Percentiles rank a stretch among this genome's conserved stretches.
Evolutionary conservation across 2,329 filamentous ascomycete species (phyloP).

Genomic region (Lachnellula arida): DNA sequence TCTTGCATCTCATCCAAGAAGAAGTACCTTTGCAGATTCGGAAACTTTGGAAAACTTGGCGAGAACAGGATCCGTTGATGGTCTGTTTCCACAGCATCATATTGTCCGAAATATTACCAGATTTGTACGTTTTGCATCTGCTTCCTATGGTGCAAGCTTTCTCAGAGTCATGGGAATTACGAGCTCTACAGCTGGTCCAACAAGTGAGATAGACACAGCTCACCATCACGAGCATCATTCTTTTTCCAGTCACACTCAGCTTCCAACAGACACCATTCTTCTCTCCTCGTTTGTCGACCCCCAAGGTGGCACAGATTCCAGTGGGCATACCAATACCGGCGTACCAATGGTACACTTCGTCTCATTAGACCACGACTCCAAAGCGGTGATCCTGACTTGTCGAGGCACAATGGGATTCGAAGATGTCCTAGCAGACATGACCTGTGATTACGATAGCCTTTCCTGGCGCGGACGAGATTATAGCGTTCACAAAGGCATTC

Average conservation of each 20-base stretch:
- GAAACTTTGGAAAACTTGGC: slow-evolving; percentile 26
- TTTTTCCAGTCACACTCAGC: slow-evolving; percentile 59
- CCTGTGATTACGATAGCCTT: slow-evolving; percentile 50
- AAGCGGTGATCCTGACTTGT: slow-evolving; percentile 50
- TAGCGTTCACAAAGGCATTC: slow-evolving; percentile 53
- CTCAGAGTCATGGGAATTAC: slow-evolving; percentile 59
- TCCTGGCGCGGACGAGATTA: slow-evolving; percentile 45
- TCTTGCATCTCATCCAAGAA: slow-evolving; percentile 29
- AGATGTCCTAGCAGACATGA: slow-evolving; percentile 53
- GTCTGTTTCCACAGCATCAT: slow-evolving; percentile 55
- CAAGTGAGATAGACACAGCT: slow-evolving; percentile 31
- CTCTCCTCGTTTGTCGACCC: slow-evolving; percentile 52
- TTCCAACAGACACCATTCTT: slow-evolving; percentile 52
- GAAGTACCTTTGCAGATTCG: slow-evolving; percentile 25
- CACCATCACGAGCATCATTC: slow-evolving; percentile 56
- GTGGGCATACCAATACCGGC: slow-evolving; percentile 45
- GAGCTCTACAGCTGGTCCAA: slow-evolving; percentile 41
- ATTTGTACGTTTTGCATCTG: slow-evolving; percentile 63
- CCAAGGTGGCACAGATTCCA: slow-evolving; percentile 47
- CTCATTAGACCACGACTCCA: slow-evolving; percentile 52
- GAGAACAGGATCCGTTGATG: slow-evolving; percentile 49
- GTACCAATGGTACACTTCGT: slow-evolving; percentile 53
- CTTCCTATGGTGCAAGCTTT: slow-evolving; percentile 61
- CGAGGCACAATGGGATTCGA: slow-evolving; percentile 53
- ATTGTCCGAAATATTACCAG: slow-evolving; percentile 58